Base-by-base conservation (phyloP, 2,329 filamentous ascomycete species). In the Arthrobotrys musiformis region DNA sequence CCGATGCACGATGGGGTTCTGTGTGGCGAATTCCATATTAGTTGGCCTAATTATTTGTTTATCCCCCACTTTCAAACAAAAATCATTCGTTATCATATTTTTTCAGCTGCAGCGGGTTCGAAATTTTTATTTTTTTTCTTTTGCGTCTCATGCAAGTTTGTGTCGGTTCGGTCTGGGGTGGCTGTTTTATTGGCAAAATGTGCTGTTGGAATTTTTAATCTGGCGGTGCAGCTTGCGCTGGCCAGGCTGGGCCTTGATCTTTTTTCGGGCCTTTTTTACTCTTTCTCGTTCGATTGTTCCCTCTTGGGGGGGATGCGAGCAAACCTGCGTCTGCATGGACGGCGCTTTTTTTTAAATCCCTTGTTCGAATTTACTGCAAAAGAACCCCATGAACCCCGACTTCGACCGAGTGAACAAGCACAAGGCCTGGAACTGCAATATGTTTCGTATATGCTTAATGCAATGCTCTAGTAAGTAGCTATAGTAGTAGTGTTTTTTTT, bases 291-390 rank as follows among this genome's bases (percentile, higher is more conserved):
- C 11, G 5, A 5, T 40, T 40, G 6, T 40, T 40, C 15, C 15
- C 15, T 13, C 3, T 7, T 13, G 3, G 13, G 19, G 63, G 46
- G 17, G 24, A 69, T 60, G 64, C 72, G 42, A 66, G 72, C 72
- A 76, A 76, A 76, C 72, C 48, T 76, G 64, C 64, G 61, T 54
- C n/a, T n/a, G n/a, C n/a, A n/a, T n/a, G n/a, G 58, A 35, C n/a
- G 50, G 17, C 37, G 56, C 33, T 42, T 28, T 22, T 66, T 42
- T 22, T 66, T 42, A 7, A 44, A 44, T 42, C 56, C 37, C 44
- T n/a, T 68, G 4, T 46, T 4, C 13, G 7, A 4, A 3, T 8
- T 26, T n/a, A n/a, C n/a, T 44, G 40, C n/a, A n/a, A n/a, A n/a
- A n/a, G n/a, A n/a, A n/a, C n/a, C n/a, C n/a, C 9, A 9, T 4